Percentiles rank a stretch among this genome's conserved stretches.
These are phyloP conservation scores for Aspergillus terreus DNA, from an alignment of 2,329 filamentous ascomycete genomes.

Conservation along the genomic window DNA sequence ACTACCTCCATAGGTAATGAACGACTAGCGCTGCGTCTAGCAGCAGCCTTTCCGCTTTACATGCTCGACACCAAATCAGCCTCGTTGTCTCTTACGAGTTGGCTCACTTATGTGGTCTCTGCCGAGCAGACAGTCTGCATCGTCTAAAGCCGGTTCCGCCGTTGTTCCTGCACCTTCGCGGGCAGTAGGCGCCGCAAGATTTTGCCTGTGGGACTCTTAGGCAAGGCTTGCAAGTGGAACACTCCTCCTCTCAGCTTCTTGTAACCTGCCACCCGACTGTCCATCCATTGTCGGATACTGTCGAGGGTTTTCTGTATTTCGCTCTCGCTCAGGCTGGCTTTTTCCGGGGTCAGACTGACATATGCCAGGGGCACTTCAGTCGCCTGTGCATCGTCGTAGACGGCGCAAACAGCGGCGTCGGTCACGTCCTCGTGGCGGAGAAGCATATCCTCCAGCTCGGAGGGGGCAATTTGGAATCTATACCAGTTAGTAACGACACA, in stretches of 20 bases:
- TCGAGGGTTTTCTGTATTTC: conserved; percentile 11
- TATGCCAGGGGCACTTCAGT: conserved; percentile 21
- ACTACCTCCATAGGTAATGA: too few species aligned
- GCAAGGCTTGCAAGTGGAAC: conserved; percentile 14
- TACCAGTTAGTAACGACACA: neutral
- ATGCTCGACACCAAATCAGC: too few species aligned
- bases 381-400: conserved; percentile 18
- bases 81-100: too few species aligned
- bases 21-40: too few species aligned
- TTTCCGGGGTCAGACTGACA: conserved; percentile 9
- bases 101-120: too few species aligned
- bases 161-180: conserved; percentile 7
- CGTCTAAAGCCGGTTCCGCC: neutral
- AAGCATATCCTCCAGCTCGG: conserved; percentile 10
- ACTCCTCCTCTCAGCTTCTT: conserved; percentile 20
- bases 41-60: too few species aligned
- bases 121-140: neutral
- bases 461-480: conserved; percentile 20
- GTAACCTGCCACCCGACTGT: conserved; percentile 18
- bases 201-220: conserved; percentile 19
- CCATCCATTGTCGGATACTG: conserved; percentile 3
- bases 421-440: conserved; percentile 11
- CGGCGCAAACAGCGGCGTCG: conserved; percentile 18
- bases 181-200: conserved; percentile 16
- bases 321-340: neutral